Evolutionary conservation across 768 basidiomycete species (phyloP).

Genomic region (Stropharia rugosoannulata): DNA sequence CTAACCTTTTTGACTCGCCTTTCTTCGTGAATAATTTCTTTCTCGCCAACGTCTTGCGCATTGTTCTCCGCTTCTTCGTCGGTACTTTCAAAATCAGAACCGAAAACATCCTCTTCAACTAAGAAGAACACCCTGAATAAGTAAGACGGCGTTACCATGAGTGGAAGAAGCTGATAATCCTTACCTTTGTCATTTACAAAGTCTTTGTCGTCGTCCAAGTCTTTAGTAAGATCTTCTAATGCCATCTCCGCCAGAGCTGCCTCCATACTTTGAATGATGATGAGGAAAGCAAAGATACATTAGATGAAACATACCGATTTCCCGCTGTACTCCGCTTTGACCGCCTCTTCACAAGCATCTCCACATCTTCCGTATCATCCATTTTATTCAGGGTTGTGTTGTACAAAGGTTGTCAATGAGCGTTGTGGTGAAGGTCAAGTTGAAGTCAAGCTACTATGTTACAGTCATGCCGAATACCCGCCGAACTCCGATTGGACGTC

Average conservation of each 20-base stretch:
- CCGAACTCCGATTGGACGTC: too few species aligned
- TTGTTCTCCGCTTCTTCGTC: conserved; percentile 69
- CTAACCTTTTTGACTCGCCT: conserved; percentile 47
- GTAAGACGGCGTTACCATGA: conserved; percentile 9
- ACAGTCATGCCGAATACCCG: too few species aligned
- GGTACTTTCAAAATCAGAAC: conserved; percentile 83
- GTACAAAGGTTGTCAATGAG: background rate
- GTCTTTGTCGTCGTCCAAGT: conserved; percentile 73
- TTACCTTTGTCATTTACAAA: conserved; percentile 67
- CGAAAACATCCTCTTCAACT: conserved; percentile 85
- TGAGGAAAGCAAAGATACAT: conserved; percentile 5
- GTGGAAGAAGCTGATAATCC: background rate
- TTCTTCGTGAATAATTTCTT: conserved; percentile 59
- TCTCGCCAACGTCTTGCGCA: conserved; percentile 56
- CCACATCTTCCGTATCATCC: conserved; percentile 30
- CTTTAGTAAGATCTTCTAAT: conserved; percentile 51
- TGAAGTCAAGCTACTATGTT: too few species aligned
- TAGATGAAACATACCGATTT: conserved; percentile 52
- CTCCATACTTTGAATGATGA: conserved; percentile 56
- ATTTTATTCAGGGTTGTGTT: background rate
- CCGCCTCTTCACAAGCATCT: conserved; percentile 55
- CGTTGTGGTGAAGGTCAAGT: background rate
- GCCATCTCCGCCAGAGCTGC: conserved; percentile 73
- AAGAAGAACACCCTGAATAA: conserved; percentile 6
- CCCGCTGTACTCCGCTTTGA: conserved; percentile 75